Evolutionary conservation across 139 green algal species (phyloP).

Genomic region (Trebouxia sp.): DNA sequence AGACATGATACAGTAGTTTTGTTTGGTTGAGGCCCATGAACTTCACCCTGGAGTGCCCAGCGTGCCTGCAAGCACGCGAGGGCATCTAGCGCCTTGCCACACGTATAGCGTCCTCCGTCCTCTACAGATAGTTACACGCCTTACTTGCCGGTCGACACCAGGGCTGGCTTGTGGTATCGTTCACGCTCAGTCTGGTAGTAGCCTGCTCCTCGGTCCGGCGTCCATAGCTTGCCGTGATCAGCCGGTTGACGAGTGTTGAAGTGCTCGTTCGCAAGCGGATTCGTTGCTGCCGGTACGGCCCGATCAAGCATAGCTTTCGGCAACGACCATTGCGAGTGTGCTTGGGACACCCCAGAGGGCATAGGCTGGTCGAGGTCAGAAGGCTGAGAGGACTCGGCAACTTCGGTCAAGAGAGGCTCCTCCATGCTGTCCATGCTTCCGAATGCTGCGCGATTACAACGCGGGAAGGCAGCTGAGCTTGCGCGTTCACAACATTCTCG

Average conservation of each 20-base stretch:
- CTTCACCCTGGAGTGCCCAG: slow-evolving; percentile 27
- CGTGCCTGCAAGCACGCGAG: slow-evolving; percentile 25
- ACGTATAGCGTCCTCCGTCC: background rate
- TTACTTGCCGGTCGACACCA: slow-evolving; percentile 55
- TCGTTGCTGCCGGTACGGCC: background rate
- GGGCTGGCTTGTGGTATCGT: slow-evolving; percentile 42
- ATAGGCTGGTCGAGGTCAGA: background rate
- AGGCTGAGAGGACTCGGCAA: background rate
- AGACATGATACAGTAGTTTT: slow-evolving; percentile 37
- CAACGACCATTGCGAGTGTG: background rate
- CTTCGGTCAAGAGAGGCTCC: background rate
- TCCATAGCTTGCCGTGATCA: slow-evolving; percentile 41
- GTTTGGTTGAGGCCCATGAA: slow-evolving; percentile 35
- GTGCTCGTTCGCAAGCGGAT: background rate
- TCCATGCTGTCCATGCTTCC: background rate
- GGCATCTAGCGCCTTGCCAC: too few species aligned
- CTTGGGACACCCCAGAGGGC: background rate
- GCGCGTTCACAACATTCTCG: too few species aligned
- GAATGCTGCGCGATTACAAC: too few species aligned
- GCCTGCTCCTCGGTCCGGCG: slow-evolving; percentile 51
- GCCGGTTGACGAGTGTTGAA: background rate
- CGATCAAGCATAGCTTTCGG: background rate
- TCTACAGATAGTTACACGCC: background rate
- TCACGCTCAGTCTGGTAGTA: slow-evolving; percentile 46
- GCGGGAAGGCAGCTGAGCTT: too few species aligned